Evolutionary conservation across 2,329 filamentous ascomycete species (phyloP).

Genomic region (Thermomyces lanuginosus): DNA sequence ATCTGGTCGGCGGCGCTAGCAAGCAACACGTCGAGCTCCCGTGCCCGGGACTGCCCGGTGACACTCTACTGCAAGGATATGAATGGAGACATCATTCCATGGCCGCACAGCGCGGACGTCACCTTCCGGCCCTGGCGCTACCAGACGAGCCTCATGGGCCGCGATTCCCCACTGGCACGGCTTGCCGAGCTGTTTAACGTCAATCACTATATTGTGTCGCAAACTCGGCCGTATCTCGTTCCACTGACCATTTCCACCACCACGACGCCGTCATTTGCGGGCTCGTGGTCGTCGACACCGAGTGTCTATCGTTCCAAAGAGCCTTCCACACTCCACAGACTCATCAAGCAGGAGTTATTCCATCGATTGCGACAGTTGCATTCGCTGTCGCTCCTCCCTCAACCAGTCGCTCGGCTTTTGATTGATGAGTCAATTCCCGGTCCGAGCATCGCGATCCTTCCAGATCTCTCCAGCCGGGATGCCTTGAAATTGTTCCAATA

Average conservation of each 20-base stretch:
- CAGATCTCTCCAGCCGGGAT: slow-evolving; percentile 56
- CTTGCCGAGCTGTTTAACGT: slow-evolving; percentile 78
- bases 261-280: slow-evolving; percentile 36
- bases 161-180: slow-evolving; percentile 50
- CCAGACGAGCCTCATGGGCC: slow-evolving; percentile 48
- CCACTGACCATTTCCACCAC: slow-evolving; percentile 71
- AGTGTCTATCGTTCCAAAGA: no score
- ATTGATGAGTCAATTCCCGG: slow-evolving; percentile 71
- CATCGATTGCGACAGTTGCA: slow-evolving; percentile 72
- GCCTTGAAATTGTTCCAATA: slow-evolving; percentile 68
- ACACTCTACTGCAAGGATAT: slow-evolving; percentile 65
- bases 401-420: slow-evolving; percentile 54
- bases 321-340: slow-evolving; percentile 41
- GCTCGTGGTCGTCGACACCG: no score
- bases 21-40: slow-evolving; percentile 32
- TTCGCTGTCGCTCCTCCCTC: slow-evolving; percentile 54
- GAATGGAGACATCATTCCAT: slow-evolving; percentile 54
- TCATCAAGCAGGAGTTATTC: slow-evolving; percentile 60
- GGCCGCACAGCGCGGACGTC: slow-evolving; percentile 45
- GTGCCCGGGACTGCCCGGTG: slow-evolving; percentile 48
- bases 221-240: slow-evolving; percentile 76
- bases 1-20: slow-evolving; percentile 34
- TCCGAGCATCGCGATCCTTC: slow-evolving; percentile 64
- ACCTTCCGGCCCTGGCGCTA: slow-evolving; percentile 54
- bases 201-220: slow-evolving; percentile 88